Conservation (phyloP, 2,329 filamentous ascomycete genomes). For the Alternaria sp. region DNA sequence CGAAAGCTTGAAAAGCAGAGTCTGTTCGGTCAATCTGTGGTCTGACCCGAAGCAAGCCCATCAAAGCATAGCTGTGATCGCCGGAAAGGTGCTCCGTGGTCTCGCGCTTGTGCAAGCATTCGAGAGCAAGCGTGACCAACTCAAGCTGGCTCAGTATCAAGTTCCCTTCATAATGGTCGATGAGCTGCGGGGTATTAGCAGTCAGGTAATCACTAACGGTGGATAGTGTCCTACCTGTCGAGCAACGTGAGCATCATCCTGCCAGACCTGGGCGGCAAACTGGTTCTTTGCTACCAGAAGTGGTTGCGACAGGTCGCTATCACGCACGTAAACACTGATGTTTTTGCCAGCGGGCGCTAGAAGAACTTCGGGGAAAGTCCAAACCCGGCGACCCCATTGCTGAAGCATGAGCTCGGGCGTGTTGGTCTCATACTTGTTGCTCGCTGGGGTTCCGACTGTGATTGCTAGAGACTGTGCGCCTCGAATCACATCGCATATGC, state of each 20-base stretch:
- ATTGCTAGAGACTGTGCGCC: conserved; percentile 56
- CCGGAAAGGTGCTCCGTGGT: conserved; percentile 52
- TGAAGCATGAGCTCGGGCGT: conserved; percentile 47
- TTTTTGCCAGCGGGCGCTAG: conserved; percentile 42
- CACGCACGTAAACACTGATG: conserved; percentile 49
- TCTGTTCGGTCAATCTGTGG: conserved; percentile 53
- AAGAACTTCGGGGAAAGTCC: conserved; percentile 59
- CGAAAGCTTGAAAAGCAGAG: conserved; percentile 59
- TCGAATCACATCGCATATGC: conserved; percentile 58
- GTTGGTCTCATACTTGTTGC: conserved; percentile 29
- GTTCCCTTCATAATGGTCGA: conserved; percentile 58
- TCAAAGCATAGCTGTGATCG: conserved; percentile 58
- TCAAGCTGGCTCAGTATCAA: conserved; percentile 54
- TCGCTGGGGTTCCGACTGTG: conserved; percentile 48
- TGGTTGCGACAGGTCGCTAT: conserved; percentile 32
- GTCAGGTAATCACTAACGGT: not conserved
- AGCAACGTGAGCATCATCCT: conserved; percentile 49
- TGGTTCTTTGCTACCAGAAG: conserved; percentile 52
- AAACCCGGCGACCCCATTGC: conserved; percentile 58
- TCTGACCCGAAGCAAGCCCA: conserved; percentile 56
- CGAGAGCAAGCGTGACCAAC: conserved; percentile 53
- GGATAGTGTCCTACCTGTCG: conserved; percentile 28
- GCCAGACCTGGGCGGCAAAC: conserved; percentile 54
- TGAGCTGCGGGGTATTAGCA: conserved; percentile 42
- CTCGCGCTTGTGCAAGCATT: conserved; percentile 53